A percentile compares a stretch with the other conserved stretches of the same genome.
Conservation (phyloP, 345 rosid species). For the Eucalyptus sp. region DNA sequence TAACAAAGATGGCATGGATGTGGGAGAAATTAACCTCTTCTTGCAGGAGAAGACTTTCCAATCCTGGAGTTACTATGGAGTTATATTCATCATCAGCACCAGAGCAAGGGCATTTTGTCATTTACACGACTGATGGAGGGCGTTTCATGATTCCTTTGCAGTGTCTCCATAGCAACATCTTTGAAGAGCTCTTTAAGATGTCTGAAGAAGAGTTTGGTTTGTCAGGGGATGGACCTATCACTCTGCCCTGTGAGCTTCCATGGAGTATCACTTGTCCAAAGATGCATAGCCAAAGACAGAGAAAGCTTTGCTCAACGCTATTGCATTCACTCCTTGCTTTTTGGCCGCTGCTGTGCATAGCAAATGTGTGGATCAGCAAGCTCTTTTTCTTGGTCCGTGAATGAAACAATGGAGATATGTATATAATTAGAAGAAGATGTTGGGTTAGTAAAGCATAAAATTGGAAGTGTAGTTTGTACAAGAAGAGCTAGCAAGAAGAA, state of each 20-base stretch:
- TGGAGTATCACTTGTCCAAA: constrained; percentile 1
- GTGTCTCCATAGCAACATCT: neutral
- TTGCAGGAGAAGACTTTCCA: neutral
- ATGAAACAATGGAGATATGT: no score
- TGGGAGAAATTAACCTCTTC: neutral
- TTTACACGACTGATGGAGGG: neutral
- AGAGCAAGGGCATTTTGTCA: neutral
- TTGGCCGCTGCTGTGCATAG: neutral
- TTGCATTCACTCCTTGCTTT: neutral
- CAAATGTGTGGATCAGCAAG: neutral
- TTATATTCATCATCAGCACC: neutral
- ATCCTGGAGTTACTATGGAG: neutral
- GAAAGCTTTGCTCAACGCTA: neutral
- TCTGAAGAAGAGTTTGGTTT: constrained; percentile 4
- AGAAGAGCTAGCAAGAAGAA: no score
- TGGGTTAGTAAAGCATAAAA: no score
- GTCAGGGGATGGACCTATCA: constrained; percentile 2
- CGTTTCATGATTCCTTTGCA: neutral
- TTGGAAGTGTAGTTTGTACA: no score
- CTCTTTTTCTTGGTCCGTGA: neutral
- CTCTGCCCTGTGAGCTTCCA: constrained; percentile 6
- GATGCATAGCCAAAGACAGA: neutral
- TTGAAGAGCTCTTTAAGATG: neutral
- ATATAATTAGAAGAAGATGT: no score
- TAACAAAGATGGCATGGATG: neutral